Evolutionary conservation across 2,329 filamentous ascomycete genomes (phyloP), one percentile per base, ranked within the genome.

Genomic region (Stagonosporopsis cucurbitacearum): DNA sequence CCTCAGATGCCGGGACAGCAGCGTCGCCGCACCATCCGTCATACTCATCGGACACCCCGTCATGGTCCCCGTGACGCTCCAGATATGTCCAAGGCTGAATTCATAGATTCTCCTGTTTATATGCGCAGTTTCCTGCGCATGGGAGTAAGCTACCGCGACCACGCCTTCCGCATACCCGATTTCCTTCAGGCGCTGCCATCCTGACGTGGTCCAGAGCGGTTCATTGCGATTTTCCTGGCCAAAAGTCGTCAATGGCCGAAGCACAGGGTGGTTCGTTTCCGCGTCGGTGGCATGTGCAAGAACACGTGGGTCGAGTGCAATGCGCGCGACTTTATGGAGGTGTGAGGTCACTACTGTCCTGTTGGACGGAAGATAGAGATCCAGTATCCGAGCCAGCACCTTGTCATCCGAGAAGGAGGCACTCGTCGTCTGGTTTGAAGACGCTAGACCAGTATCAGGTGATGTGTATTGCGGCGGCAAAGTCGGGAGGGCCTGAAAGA

Each of bases 11-110:
- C 44, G 59, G 6, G 48, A 25, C 9, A 74, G 36, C 17, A 75
- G 46, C 2, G 59, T 64, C 0, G 68, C 69, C 7, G 85, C 86
- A 12, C 86, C 86, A 61, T 89, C 86, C 20, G 84, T 82, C 88
- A 90, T 90, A 23, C 84, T 85, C 19, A 84, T 84, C 0, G 88
- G 88, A 61, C 88, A 90, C 0, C 84, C 83, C 3, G 86, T 85
- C 58, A 84, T 82, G 1, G 84, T 86, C 4, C 81, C 82, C 0
- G 85, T 87, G 2, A 79, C 79, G 12, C 80, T 78, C 82, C 86
- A 89, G 1, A 89, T 73, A 54, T 88, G 85, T 41, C 73, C 71
- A 20, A 81, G 77, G 17, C 86, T 73, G 65, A 88, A 89, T 64
- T 89, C 85, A 6, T 87, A 75, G 2, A 86, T 71, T 1, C 87